These are phyloP conservation scores for Buxus sempervirens DNA, from an alignment of 164 flowering plant species.

Conservation along the genomic window DNA sequence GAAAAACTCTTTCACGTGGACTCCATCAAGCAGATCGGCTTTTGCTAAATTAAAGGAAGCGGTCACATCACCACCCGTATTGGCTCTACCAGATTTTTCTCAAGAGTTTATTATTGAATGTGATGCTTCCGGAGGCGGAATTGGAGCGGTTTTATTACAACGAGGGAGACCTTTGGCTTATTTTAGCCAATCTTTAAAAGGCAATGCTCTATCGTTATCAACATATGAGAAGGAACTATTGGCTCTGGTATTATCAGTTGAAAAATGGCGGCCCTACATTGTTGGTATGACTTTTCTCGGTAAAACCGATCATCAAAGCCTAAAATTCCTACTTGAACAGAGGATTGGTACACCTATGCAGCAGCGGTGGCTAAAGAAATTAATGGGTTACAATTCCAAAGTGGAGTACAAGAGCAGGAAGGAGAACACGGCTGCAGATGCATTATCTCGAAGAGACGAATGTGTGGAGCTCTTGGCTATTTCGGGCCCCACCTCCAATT, in stretches of 20 bases:
- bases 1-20: conserved; percentile 1
- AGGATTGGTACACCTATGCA: neutral
- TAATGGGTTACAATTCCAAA: neutral
- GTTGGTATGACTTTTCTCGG: conserved; percentile 3
- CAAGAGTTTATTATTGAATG: neutral
- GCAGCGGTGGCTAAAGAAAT: neutral
- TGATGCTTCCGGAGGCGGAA: conserved; percentile 2
- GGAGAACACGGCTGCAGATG: neutral
- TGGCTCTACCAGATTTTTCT: conserved; percentile 7
- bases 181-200: neutral
- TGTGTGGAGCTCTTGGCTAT: no score
- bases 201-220: neutral
- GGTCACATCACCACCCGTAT: conserved; percentile 4
- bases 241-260: neutral
- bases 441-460: neutral
- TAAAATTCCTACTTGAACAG: neutral
- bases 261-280: conserved; percentile 5
- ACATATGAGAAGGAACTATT: conserved; percentile 14
- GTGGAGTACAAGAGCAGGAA: neutral
- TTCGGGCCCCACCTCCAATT: neutral
- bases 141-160: conserved; percentile 8
- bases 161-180: conserved; percentile 4
- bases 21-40: neutral
- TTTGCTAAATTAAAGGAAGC: conserved; percentile 3
- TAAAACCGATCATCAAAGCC: neutral